Conservation (phyloP, 768 basidiomycete genomes). For the Trametes meyenii region DNA sequence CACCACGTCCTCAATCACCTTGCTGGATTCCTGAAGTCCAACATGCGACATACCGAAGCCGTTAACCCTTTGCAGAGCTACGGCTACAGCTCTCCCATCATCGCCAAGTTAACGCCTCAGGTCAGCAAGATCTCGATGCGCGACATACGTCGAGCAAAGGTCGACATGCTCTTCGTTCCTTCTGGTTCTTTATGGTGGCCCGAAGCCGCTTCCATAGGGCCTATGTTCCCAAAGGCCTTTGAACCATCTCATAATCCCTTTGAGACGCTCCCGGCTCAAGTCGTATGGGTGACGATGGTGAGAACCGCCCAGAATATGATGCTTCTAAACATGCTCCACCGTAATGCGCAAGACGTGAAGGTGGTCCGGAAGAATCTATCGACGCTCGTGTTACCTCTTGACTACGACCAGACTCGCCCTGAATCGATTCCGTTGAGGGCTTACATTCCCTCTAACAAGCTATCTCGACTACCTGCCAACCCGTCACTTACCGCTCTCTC, state of each 20-base stretch:
- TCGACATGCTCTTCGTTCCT: slow-evolving; percentile 69
- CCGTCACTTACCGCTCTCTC: slow-evolving; percentile 49
- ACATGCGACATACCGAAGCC: slow-evolving; percentile 47
- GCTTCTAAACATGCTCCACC: slow-evolving; percentile 63
- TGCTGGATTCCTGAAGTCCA: slow-evolving; percentile 64
- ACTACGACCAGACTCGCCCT: slow-evolving; percentile 39
- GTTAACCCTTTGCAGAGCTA: slow-evolving; percentile 52
- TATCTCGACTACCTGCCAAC: slow-evolving; percentile 18
- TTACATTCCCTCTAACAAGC: slow-evolving; percentile 18
- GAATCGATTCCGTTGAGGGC: slow-evolving; percentile 48
- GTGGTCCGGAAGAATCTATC: slow-evolving; percentile 66
- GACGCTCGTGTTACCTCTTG: slow-evolving; percentile 58
- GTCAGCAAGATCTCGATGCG: slow-evolving; percentile 74
- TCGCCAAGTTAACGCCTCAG: slow-evolving; percentile 60
- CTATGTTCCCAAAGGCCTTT: slow-evolving; percentile 62
- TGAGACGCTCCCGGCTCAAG: slow-evolving; percentile 39
- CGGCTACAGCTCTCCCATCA: slow-evolving; percentile 56
- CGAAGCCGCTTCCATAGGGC: slow-evolving; percentile 51
- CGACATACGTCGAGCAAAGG: slow-evolving; percentile 72
- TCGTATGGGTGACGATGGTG: slow-evolving; percentile 62
- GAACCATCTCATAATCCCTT: slow-evolving; percentile 29
- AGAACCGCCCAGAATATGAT: slow-evolving; percentile 73
- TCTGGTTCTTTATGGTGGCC: slow-evolving; percentile 74
- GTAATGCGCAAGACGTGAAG: slow-evolving; percentile 69
- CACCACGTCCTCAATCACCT: slow-evolving; percentile 73